Conservation (phyloP, 805 yeast species). For the Lipomyces starkeyi region DNA sequence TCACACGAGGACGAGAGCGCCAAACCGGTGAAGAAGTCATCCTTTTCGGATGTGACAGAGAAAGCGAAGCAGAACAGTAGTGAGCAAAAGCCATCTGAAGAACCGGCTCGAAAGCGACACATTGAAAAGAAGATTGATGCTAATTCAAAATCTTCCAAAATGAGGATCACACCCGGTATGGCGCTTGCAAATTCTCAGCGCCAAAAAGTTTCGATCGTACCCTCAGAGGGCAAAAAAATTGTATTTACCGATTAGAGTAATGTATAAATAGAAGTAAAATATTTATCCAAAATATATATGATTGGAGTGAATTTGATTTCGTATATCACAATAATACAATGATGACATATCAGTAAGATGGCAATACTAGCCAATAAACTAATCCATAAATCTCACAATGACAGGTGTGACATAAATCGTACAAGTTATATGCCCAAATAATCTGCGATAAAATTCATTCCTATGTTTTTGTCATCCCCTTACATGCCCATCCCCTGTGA, state of each 20-base stretch:
- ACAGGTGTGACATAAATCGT: not conserved
- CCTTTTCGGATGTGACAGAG: not conserved
- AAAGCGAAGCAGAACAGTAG: not conserved
- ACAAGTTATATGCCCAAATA: not conserved
- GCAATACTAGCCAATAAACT: not conserved
- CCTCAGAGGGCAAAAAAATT: constrained; percentile 86
- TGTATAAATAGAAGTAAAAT: not conserved
- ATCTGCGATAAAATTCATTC: not conserved
- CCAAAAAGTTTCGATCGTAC: constrained; percentile 85
- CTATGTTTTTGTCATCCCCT: not conserved
- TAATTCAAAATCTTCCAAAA: not conserved
- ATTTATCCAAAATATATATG: constrained; percentile 12
- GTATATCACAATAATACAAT: not conserved
- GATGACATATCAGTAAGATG: constrained; percentile 1
- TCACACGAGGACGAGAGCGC: not conserved
- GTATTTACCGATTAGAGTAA: constrained; percentile 57
- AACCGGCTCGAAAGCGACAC: not conserved
- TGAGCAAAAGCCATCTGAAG: not conserved
- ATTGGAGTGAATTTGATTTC: not conserved
- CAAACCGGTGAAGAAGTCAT: not conserved
- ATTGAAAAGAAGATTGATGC: not conserved
- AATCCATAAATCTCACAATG: not conserved
- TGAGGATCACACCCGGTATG: constrained; percentile 60
- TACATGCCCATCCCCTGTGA: constrained; percentile 17
- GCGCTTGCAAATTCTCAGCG: constrained; percentile 89